These are phyloP conservation scores for Rhizophora apiculata DNA, from an alignment of 345 rosid species.

Conservation along the genomic window DNA sequence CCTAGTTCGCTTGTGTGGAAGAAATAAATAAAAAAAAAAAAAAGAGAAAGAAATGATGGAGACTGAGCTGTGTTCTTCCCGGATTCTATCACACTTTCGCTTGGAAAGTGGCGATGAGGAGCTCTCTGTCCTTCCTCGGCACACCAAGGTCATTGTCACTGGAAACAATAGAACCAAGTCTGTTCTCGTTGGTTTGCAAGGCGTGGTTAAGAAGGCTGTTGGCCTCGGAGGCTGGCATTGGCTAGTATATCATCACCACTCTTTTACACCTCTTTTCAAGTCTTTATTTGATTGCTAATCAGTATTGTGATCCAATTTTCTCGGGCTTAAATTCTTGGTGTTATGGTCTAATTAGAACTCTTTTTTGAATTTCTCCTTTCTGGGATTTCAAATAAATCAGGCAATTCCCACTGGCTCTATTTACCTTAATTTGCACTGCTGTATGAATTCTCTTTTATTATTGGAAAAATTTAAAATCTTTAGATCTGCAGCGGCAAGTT, in stretches of 20 bases:
- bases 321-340: too few relatives aligned
- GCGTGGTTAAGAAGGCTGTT: slow-evolving; percentile 74
- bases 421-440: too few relatives aligned
- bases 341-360: too few relatives aligned
- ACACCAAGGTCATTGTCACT: slow-evolving; percentile 64
- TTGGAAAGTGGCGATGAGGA: slow-evolving; percentile 69
- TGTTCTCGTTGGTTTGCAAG: slow-evolving; percentile 64
- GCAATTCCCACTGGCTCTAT: too few relatives aligned
- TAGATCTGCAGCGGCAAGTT: background rate
- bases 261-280: background rate
- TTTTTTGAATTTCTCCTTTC: too few relatives aligned
- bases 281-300: too few relatives aligned
- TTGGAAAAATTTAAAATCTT: background rate
- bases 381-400: too few relatives aligned
- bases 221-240: slow-evolving; percentile 86
- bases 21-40: background rate
- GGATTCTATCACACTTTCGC: slow-evolving; percentile 46
- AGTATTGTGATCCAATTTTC: too few relatives aligned
- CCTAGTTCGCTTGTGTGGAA: too few relatives aligned
- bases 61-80: slow-evolving; percentile 43
- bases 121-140: slow-evolving; percentile 67
- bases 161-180: slow-evolving; percentile 73
- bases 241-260: slow-evolving; percentile 44
- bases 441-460: too few relatives aligned
- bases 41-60: slow-evolving; percentile 34